Conservation (phyloP, 2,329 filamentous ascomycete species). For the Hypoxylon sp. region DNA sequence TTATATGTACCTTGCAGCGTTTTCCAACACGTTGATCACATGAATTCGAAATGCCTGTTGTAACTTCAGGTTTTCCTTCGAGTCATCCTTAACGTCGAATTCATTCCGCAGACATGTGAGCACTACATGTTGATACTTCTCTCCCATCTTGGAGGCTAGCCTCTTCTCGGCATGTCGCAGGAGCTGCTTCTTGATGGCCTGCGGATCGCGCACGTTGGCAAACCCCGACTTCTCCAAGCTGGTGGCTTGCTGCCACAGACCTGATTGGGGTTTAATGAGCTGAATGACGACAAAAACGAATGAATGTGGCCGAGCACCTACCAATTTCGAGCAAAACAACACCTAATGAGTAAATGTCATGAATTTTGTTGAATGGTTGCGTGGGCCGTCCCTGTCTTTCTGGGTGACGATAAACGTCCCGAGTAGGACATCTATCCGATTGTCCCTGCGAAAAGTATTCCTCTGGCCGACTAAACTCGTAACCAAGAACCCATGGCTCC, state of each 20-base stretch:
- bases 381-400: slow-evolving; percentile 16
- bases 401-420: slow-evolving; percentile 17
- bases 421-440: slow-evolving; percentile 13
- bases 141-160: slow-evolving; percentile 21
- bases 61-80: slow-evolving; percentile 14
- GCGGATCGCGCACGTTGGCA: slow-evolving; percentile 13
- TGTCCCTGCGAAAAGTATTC: slow-evolving; percentile 19
- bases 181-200: slow-evolving; percentile 21
- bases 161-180: slow-evolving; percentile 16
- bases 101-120: slow-evolving; percentile 15
- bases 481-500: slow-evolving; percentile 18
- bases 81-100: slow-evolving; percentile 8
- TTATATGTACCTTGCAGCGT: slow-evolving; percentile 20
- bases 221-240: slow-evolving; percentile 22
- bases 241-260: slow-evolving; percentile 20
- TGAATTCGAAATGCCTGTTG: slow-evolving; percentile 19
- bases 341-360: slow-evolving; percentile 16
- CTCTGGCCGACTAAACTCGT: slow-evolving; percentile 19
- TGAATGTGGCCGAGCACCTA: slow-evolving; percentile 8
- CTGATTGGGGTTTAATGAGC: slow-evolving; percentile 4
- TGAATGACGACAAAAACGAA: not conserved
- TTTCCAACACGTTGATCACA: slow-evolving; percentile 15
- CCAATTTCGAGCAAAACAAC: slow-evolving; percentile 23
- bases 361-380: slow-evolving; percentile 12
- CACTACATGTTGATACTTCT: slow-evolving; percentile 15